A percentile compares a stretch with the other conserved stretches of the same genome.
Evolutionary conservation across 345 rosid genomes (phyloP).

Genomic region (Ceriops zippeliana): DNA sequence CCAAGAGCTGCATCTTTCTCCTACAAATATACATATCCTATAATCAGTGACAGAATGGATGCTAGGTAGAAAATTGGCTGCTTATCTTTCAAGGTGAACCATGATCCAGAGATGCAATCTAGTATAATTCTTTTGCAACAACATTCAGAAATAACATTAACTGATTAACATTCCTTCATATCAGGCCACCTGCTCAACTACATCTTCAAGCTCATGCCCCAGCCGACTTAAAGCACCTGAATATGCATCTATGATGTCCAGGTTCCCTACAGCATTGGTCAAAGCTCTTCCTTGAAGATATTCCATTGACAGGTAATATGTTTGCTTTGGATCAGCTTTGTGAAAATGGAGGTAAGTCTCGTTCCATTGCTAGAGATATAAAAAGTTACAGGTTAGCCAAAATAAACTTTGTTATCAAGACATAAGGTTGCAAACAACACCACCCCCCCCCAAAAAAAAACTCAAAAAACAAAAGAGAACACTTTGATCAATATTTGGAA

Average conservation of each 20-base stretch:
- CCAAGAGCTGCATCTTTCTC: conserved; percentile 99
- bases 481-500: no score
- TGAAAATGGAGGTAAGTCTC: conserved; percentile 76
- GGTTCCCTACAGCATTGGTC: conserved; percentile 82
- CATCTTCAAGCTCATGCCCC: conserved; percentile 81
- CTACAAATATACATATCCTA: conserved; percentile 32
- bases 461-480: no score
- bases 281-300: conserved; percentile 96
- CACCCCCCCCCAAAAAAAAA: no score
- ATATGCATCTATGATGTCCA: conserved; percentile 66
- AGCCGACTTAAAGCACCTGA: conserved; percentile 69
- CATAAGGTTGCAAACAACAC: neutral
- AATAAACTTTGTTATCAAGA: neutral
- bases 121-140: no score
- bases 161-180: no score
- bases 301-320: conserved; percentile 94
- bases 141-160: no score
- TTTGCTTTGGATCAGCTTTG: conserved; percentile 84
- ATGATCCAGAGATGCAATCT: neutral
- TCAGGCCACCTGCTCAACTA: conserved; percentile 69
- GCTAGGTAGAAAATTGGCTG: conserved; percentile 2
- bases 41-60: conserved; percentile 8
- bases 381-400: neutral
- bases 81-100: neutral
- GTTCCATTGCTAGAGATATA: conserved; percentile 72